These are phyloP conservation scores for Agroathelia rolfsii DNA, from an alignment of 1,284 basidiomycete genomes.

Conservation along the genomic window DNA sequence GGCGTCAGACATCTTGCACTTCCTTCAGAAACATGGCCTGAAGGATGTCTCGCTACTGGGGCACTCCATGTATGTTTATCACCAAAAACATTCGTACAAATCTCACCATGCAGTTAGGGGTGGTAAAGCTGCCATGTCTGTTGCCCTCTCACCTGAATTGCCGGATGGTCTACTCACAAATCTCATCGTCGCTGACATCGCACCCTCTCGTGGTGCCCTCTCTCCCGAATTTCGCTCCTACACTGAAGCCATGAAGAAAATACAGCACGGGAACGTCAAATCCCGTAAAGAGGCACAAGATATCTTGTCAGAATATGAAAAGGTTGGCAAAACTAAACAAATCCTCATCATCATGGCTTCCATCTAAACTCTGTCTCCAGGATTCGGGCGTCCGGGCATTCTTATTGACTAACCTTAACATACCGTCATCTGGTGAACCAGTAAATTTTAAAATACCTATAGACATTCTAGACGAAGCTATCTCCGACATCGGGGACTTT, in stretches of 20 bases:
- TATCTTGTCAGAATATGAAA: constrained; percentile 53
- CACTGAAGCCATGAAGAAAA: constrained; percentile 58
- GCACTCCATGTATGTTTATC: constrained; percentile 71
- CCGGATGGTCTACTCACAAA: constrained; percentile 40
- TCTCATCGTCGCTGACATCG: constrained; percentile 77
- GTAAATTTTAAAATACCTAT: constrained; percentile 68
- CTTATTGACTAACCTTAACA: constrained; percentile 71
- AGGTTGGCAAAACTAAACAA: constrained; percentile 25
- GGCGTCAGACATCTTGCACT: constrained; percentile 62
- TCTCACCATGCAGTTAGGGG: constrained; percentile 60
- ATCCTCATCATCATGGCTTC: neutral
- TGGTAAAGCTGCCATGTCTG: constrained; percentile 78
- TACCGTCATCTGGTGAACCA: constrained; percentile 22
- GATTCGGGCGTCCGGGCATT: constrained; percentile 66
- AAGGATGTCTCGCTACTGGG: constrained; percentile 65
- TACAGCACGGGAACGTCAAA: constrained; percentile 43
- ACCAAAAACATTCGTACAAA: too few species aligned
- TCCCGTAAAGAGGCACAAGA: constrained; percentile 58
- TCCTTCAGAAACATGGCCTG: constrained; percentile 41
- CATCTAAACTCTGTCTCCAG: constrained; percentile 25
- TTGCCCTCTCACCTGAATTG: constrained; percentile 52
- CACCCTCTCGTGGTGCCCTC: constrained; percentile 53
- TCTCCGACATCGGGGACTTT: constrained; percentile 66
- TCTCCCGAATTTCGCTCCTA: constrained; percentile 62
- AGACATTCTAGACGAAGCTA: constrained; percentile 48